Base-by-base conservation (phyloP, 1,284 basidiomycete species). In the Anthracocystis setariae region DNA sequence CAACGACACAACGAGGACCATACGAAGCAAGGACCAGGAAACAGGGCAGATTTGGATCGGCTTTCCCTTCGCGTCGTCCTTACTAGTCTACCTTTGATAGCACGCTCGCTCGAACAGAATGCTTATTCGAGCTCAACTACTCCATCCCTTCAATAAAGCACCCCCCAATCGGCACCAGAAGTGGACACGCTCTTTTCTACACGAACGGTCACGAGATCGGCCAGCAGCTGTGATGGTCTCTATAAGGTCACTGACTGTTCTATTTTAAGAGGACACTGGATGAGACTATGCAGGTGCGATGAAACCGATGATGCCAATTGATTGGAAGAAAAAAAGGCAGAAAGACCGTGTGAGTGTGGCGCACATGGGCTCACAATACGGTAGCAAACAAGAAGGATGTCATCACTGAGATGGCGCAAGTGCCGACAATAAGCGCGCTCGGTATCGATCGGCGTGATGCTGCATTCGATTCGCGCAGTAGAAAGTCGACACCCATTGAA, bases 401-500 rank as follows among this genome's bases (percentile, higher is more conserved):
- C 3, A 44, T 35, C 17, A 56, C n/a, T 9, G 52, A 27, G 2
- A n/a, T 27, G 8, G 17, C 24, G 12, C 13, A 29, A 13, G 20
- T 35, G 17, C 40, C 35, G 10, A 32, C 8, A 17, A 18, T 42
- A 3, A 32, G 13, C 7, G 37, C 29, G 21, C 8, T n/a, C n/a
- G 18, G 25, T 8, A 25, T 15, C 0, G 21, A 37, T 3, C 20
- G 25, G 10, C 51, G 24, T 8, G 20, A n/a, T 13, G 38, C 56
- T n/a, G 44, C 44, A 13, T 73, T 73, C 25, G 65, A 65, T 47
- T 73, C 60, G 5, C 77, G 58, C 33, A 82, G 53, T 24, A 70
- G 37, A 29, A 67, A 61, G 47, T 82, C 80, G 46, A 80, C 74
- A 15, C 79, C 77, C 62, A 82, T 61, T 35, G 77, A 56, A 46